Evolutionary conservation across 257 asterid species (phyloP).

Genomic region (Penstemon newberryi): DNA sequence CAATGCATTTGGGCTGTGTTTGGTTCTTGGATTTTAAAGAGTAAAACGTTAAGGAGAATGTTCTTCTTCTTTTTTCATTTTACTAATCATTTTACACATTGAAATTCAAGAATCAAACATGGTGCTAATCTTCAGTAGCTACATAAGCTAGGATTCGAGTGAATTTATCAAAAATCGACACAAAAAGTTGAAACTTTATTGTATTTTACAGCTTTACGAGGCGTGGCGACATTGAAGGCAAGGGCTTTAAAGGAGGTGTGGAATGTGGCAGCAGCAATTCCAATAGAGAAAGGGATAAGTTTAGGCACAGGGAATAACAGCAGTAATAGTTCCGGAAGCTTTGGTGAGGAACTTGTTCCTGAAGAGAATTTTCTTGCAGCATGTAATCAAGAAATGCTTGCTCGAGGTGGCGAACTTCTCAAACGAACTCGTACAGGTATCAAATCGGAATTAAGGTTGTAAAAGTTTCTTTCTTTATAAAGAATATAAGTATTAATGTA

Average conservation of each 20-base stretch:
- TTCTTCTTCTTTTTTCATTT: too few relatives aligned
- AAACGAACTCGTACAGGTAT: conserved; percentile 89
- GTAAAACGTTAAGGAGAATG: too few relatives aligned
- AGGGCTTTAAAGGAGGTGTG: conserved; percentile 92
- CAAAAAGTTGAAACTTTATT: too few relatives aligned
- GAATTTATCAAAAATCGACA: neutral
- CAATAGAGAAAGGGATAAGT: conserved; percentile 58
- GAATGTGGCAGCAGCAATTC: conserved; percentile 86
- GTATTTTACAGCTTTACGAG: conserved; percentile 61
- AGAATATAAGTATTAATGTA: conserved; percentile 1
- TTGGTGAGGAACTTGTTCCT: conserved; percentile 55
- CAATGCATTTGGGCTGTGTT: neutral
- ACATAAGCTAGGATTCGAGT: neutral
- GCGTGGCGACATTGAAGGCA: conserved; percentile 97
- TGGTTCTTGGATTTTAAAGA: too few relatives aligned
- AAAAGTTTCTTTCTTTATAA: neutral
- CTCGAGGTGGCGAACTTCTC: conserved; percentile 87
- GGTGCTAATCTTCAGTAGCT: neutral
- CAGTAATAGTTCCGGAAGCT: conserved; percentile 42
- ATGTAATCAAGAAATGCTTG: conserved; percentile 92
- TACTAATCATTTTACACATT: too few relatives aligned
- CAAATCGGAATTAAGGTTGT: neutral
- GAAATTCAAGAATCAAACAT: too few relatives aligned
- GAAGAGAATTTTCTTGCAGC: conserved; percentile 91
- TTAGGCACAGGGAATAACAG: conserved; percentile 39